Percentiles rank a stretch among this genome's conserved stretches.
These are phyloP conservation scores for Cercophora sp. DNA, from an alignment of 495 filamentous ascomycete species.

Conservation along the genomic window DNA sequence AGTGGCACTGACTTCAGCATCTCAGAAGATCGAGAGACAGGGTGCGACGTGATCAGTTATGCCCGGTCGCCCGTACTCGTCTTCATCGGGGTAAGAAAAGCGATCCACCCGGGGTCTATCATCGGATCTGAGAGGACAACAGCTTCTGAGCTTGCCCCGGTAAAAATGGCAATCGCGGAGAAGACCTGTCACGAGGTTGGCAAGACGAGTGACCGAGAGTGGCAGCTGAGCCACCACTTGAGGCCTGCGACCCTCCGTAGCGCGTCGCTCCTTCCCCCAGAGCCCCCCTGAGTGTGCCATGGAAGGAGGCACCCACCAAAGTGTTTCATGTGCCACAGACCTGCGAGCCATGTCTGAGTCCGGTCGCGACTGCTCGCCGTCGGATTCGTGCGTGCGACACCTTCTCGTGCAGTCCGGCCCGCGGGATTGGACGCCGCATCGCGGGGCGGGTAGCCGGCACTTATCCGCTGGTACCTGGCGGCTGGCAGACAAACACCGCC, in stretches of 20 bases:
- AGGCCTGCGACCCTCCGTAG: neutral
- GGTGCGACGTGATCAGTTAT: constrained; percentile 20
- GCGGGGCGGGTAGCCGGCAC: constrained; percentile 5
- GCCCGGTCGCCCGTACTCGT: neutral
- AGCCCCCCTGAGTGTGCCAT: neutral
- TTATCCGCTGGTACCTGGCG: neutral
- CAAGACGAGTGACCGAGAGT: constrained; percentile 19
- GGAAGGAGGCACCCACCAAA: constrained; percentile 2
- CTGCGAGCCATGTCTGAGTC: no score
- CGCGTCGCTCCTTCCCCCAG: constrained; percentile 7
- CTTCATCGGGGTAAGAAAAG: neutral
- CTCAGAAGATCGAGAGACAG: constrained; percentile 7
- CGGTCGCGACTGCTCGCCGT: no score
- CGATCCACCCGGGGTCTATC: constrained; percentile 15
- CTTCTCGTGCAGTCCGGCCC: neutral
- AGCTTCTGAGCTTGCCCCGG: constrained; percentile 9
- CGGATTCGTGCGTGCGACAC: no score
- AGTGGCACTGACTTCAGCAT: neutral
- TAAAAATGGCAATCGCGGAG: neutral
- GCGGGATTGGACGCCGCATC: neutral
- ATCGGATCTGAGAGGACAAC: constrained; percentile 17
- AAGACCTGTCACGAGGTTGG: constrained; percentile 18
- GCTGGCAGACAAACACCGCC: constrained; percentile 2
- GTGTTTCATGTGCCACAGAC: constrained; percentile 7
- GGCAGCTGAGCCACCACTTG: constrained; percentile 28